Conservation (phyloP, 345 rosid genomes). For the Eucalyptus curtisii region DNA sequence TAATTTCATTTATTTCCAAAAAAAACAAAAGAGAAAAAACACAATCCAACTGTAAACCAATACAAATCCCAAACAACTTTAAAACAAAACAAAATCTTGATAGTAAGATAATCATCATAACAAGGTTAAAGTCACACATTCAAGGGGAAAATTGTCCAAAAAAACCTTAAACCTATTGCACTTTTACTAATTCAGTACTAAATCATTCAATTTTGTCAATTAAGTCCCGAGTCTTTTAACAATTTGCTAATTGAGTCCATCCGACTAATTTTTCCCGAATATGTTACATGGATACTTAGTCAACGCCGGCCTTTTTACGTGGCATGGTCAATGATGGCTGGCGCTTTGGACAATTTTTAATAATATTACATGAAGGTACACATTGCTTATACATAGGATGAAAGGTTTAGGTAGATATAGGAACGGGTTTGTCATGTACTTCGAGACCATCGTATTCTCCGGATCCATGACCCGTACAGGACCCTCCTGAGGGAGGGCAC, state of each 20-base stretch:
- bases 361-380: background rate
- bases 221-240: rapidly evolving
- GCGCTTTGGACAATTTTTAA: rapidly evolving
- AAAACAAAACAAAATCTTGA: rapidly evolving
- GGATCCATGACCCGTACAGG: background rate
- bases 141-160: background rate
- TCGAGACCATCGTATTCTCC: background rate
- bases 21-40: background rate
- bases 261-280: rapidly evolving
- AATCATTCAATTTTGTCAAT: too few relatives aligned
- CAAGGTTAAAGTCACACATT: background rate
- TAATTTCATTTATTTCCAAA: too few relatives aligned
- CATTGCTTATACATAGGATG: background rate
- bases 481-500: slow-evolving; percentile 66
- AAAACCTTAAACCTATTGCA: rapidly evolving
- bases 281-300: too few relatives aligned
- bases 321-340: too few relatives aligned
- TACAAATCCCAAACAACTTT: too few relatives aligned
- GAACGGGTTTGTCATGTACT: background rate
- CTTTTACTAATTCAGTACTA: rapidly evolving
- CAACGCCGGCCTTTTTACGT: rapidly evolving
- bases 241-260: too few relatives aligned
- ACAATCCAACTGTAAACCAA: too few relatives aligned
- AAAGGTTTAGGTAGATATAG: background rate
- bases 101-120: background rate